Evolutionary conservation across 208 protist genomes (phyloP), one percentile per base, ranked within the genome.

Genomic region (Phytomonas sp.): DNA sequence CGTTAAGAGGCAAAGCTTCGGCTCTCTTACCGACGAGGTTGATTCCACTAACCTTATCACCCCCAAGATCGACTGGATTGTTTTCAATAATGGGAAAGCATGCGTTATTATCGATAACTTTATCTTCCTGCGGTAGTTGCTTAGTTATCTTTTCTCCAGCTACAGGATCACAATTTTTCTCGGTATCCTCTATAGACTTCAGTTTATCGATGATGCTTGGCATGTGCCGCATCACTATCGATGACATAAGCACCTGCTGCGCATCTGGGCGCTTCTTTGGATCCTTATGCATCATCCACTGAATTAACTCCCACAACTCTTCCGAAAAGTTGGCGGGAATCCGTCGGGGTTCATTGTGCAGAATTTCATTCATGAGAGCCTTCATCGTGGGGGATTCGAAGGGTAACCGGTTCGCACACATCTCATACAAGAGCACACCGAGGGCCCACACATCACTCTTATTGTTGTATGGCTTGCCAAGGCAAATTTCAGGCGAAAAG

Each of bases 381-480:
- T 91, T 93, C 88, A 95, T 93, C 11, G 78, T 91, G 23, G 77
- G 83, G 31, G 87, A 87, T 71, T 92, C 85, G 66, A 97, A 97
- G 17, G 93, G 90, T 51, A 96, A 36, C 29, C 81, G 80, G 7
- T 81, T 81, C 4, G 82, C 77, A 72, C 85, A 92, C 20, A 97
- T 70, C 72, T 96, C 93, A 75, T 95, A 96, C 31, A 97, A 78
- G 15, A 97, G 78, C 40, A 94, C 87, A 5, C 93, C 93, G 0
- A 97, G 75, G 0, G 94, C 89, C 93, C 95, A 98, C 23, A 97
- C 78, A 72, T 98, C 95, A 56, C 87, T 89, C 73, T 97, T 97
- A 72, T 89, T 91, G 78, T 98, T 97, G 85, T 98, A 98, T 46
- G 93, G 86, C 66, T 91, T 81, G 37, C 92, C 93, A 60, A 88